Evolutionary conservation across 2,329 filamentous ascomycete species (phyloP), one percentile per base, ranked within the genome.

Genomic region (Cercospora sp.): DNA sequence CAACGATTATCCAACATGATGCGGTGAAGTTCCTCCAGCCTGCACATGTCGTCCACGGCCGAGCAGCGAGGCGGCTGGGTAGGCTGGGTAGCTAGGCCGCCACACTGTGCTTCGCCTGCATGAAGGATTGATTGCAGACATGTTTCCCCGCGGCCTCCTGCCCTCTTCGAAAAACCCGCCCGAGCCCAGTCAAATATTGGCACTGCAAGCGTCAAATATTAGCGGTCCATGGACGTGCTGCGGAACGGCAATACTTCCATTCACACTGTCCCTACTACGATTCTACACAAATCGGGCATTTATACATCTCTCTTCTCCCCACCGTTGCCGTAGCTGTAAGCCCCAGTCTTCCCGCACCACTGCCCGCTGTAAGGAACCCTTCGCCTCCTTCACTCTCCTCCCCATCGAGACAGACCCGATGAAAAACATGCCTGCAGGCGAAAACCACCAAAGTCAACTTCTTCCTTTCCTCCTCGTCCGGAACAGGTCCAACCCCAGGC

Each of bases 361-460:
- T 26, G 18, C 45, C 45, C 13, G 45, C 45, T 20, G 45, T 20
- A 2, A 51, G 45, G 9, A 51, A 51, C 18, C 16, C 53, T 16
- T 61, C 62, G 53, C 69, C 67, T 4, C 73, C 72, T 18, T 74
- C 71, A 58, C 71, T 59, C 64, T 68, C 72, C 8, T 67, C 69
- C 33, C 65, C 72, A 69, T 94, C 91, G 45, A 91, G 81, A 75
- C 90, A 93, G 28, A 81, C 83, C 76, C 88, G 84, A 80, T 92
- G 90, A 74, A 90, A 91, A 18, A 91, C 87, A 78, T 92, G 90
- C 65, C 89, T 84, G 77, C 90, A 92, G 23, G 89, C 89, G 73
- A 92, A 80, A 60, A 92, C 85, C 9, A 91, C 87, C 63, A 92
- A 77, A 53, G 88, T 73, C 67, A 78, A 58, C 67, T 71, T 74